Conservation (phyloP, 148 eudicot genomes). For the Fagopyrum homotropicum region DNA sequence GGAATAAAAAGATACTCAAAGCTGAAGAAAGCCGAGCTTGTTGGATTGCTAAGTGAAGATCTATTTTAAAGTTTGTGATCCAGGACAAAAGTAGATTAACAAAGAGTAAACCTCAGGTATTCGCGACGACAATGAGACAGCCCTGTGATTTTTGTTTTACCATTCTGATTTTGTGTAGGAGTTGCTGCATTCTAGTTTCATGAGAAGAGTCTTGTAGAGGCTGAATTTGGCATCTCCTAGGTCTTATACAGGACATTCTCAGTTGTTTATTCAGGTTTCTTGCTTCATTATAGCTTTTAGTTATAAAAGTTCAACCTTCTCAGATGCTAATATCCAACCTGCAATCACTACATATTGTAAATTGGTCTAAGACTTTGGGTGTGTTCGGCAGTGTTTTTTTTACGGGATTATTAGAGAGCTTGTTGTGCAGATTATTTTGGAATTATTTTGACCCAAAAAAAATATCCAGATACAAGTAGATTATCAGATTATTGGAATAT, state of each 20-base stretch:
- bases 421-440: too few relatives aligned
- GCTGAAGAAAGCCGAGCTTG: conserved; percentile 73
- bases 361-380: neutral
- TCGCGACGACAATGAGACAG: neutral
- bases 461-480: too few relatives aligned
- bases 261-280: neutral
- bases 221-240: conserved; percentile 7
- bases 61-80: conserved; percentile 9
- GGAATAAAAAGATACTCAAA: conserved; percentile 78
- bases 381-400: neutral
- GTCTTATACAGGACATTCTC: conserved; percentile 9
- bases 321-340: neutral
- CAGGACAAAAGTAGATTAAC: conserved; percentile 2
- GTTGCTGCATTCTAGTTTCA: neutral
- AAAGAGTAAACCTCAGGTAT: neutral
- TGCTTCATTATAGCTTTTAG: neutral
- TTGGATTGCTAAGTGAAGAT: conserved; percentile 58
- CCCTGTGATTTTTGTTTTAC: neutral
- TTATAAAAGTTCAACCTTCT: neutral
- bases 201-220: conserved; percentile 9
- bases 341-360: neutral
- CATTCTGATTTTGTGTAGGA: conserved; percentile 10
- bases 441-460: too few relatives aligned
- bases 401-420: too few relatives aligned
- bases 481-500: too few relatives aligned